Percentiles rank a stretch among this genome's conserved stretches.
Evolutionary conservation across 495 filamentous ascomycete genomes (phyloP).

Genomic region (Aspergillus leporis): DNA sequence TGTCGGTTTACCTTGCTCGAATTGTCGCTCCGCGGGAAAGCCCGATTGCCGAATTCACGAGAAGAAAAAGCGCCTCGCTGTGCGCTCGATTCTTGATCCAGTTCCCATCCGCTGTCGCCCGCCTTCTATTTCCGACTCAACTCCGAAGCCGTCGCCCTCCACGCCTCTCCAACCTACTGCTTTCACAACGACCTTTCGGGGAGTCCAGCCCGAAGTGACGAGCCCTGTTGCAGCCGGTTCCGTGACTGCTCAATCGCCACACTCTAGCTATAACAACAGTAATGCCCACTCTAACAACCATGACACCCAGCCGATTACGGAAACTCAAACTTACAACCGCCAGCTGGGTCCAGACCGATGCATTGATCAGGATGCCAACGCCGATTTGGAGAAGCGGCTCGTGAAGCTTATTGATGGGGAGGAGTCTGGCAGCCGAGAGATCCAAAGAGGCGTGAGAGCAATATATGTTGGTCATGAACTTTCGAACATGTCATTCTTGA

Average conservation of each 20-base stretch:
- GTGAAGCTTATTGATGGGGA: constrained; percentile 50
- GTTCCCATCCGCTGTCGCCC: constrained; percentile 52
- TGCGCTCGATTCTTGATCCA: constrained; percentile 49
- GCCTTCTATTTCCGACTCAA: constrained; percentile 29
- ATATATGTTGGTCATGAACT: constrained; percentile 52
- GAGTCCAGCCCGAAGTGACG: constrained; percentile 23
- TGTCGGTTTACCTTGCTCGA: constrained; percentile 47
- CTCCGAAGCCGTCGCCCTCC: constrained; percentile 25
- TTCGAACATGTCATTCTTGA: constrained; percentile 54
- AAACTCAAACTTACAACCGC: constrained; percentile 28
- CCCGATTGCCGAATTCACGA: constrained; percentile 50
- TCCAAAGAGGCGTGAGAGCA: constrained; percentile 47
- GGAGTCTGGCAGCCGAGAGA: constrained; percentile 42
- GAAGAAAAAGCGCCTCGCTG: constrained; percentile 48
- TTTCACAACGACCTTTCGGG: constrained; percentile 34
- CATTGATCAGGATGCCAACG: constrained; percentile 33
- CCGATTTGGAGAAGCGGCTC: constrained; percentile 44
- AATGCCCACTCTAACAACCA: constrained; percentile 13
- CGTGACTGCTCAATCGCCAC: constrained; percentile 8
- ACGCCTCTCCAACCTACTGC: constrained; percentile 26
- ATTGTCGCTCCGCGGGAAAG: constrained; percentile 48
- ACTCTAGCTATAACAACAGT: constrained; percentile 5
- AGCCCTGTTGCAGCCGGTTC: constrained; percentile 19
- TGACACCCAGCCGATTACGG: constrained; percentile 23
- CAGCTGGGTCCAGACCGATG: constrained; percentile 29